These are phyloP conservation scores for Aureobasidium namibiae DNA, from an alignment of 2,329 filamentous ascomycete species.

Conservation along the genomic window DNA sequence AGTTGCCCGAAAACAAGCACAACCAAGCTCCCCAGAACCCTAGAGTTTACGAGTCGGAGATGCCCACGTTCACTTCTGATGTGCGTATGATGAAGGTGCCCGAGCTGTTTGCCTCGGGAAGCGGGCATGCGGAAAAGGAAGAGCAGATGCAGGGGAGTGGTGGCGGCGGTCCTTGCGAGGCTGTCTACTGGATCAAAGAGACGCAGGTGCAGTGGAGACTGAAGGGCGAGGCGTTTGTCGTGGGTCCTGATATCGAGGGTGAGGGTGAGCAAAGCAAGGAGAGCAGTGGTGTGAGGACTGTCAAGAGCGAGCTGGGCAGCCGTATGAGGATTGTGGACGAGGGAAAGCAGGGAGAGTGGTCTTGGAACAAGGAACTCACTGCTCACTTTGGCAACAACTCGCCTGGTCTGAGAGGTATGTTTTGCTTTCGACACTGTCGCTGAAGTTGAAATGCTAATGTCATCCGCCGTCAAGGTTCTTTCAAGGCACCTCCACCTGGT, in stretches of 20 bases:
- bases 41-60: slow-evolving; percentile 62
- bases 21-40: slow-evolving; percentile 69
- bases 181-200: slow-evolving; percentile 69
- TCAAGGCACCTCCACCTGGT: slow-evolving; percentile 46
- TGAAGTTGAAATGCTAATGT: slow-evolving; percentile 11
- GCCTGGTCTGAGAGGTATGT: slow-evolving; percentile 64
- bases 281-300: slow-evolving; percentile 47
- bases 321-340: slow-evolving; percentile 54
- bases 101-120: slow-evolving; percentile 54
- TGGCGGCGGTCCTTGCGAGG: slow-evolving; percentile 67
- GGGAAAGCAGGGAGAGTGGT: slow-evolving; percentile 51
- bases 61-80: slow-evolving; percentile 80
- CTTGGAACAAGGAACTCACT: slow-evolving; percentile 70
- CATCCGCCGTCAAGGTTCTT: slow-evolving; percentile 50
- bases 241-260: slow-evolving; percentile 60
- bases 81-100: slow-evolving; percentile 74
- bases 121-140: slow-evolving; percentile 37
- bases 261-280: slow-evolving; percentile 41
- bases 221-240: slow-evolving; percentile 64
- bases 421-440: neutral
- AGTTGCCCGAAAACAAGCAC: slow-evolving; percentile 61
- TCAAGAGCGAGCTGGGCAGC: slow-evolving; percentile 51
- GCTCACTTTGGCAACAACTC: slow-evolving; percentile 85
- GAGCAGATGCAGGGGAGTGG: slow-evolving; percentile 44
- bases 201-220: slow-evolving; percentile 76